Base-by-base conservation (phyloP, 2,329 filamentous ascomycete genomes). In the Aureobasidium lini region DNA sequence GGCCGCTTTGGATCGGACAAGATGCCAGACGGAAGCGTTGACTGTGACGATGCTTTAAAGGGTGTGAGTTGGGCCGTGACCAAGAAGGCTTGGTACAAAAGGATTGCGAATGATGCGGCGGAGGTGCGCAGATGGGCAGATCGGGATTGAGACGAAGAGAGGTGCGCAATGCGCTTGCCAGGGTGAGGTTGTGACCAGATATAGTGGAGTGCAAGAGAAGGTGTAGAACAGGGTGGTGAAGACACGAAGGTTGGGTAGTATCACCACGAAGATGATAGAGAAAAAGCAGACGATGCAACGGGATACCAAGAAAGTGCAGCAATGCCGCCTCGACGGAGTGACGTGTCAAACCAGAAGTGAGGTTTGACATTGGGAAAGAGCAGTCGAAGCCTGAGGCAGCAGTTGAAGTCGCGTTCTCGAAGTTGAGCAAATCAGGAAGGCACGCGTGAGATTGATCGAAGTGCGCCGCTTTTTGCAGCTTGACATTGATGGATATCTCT, bases 401-500 rank as follows among this genome's bases (percentile, higher is more conserved):
- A 42, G 15, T 34, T 4, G 1, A 43, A 43, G 10, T 54, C 39
- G n/a, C 29, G 50, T 32, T 23, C 23, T 23, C 29, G 34, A 43
- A 28, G 32, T 37, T 8, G 47, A 15, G 32, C 29, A 23, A 15
- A 32, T 34, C 4, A 10, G 50, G 50, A 43, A 54, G 50, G 50
- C 50, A 54, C 50, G 50, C 29, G 29, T 43, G 39, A 31, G 34
- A 9, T 15, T 34, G 29, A 39, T 18, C 10, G 29, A 36, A 56
- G 28, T 23, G 13, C 18, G 37, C 28, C 39, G 34, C 37, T 28
- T 46, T 31, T 2, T 32, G 16, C 40, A 40, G 40, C 29, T 31
- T 46, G 52, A 28, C 39, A 56, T 46, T 56, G 52, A 44, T 46
- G 40, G 52, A 46, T 56, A 46, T 56, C 39, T 56, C 52, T 56